Evolutionary conservation across 176 grass and related monocot species (phyloP).

Genomic region (Lolium perenne): DNA sequence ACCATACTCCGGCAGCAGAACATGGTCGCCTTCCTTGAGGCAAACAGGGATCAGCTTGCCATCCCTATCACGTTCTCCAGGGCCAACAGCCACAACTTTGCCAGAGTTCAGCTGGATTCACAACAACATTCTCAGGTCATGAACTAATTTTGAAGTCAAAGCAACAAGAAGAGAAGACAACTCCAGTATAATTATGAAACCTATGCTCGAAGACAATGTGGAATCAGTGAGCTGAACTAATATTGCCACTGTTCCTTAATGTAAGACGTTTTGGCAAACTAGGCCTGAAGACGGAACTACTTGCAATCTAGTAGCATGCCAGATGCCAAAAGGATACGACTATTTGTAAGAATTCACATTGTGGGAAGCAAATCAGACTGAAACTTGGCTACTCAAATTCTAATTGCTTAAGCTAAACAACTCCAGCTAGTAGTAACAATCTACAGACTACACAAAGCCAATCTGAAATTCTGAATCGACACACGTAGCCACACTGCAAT

Average conservation of each 20-base stretch:
- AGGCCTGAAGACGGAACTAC: not conserved
- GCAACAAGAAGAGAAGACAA: not conserved
- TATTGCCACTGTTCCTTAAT: too few relatives aligned
- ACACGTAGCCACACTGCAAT: not conserved
- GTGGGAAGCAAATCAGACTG: not conserved
- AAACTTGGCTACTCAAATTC: not conserved
- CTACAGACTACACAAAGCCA: not conserved
- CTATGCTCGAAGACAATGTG: not conserved
- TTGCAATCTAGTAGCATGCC: not conserved
- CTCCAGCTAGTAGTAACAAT: too few relatives aligned
- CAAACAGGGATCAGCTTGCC: constrained; percentile 79
- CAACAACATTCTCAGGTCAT: not conserved
- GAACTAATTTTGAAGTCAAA: not conserved
- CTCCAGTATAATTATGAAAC: not conserved
- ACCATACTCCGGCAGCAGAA: constrained; percentile 93
- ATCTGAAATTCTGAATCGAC: constrained; percentile 17
- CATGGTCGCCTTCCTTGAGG: constrained; percentile 91
- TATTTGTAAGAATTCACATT: not conserved
- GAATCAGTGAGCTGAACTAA: not conserved
- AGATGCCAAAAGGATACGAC: not conserved
- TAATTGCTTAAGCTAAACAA: not conserved
- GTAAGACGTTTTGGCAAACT: too few relatives aligned
- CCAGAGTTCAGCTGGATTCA: constrained; percentile 74
- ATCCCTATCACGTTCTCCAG: constrained; percentile 68
- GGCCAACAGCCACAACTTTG: constrained; percentile 89